These are phyloP conservation scores for Petrea volubilis DNA, from an alignment of 257 asterid genomes.

Conservation along the genomic window DNA sequence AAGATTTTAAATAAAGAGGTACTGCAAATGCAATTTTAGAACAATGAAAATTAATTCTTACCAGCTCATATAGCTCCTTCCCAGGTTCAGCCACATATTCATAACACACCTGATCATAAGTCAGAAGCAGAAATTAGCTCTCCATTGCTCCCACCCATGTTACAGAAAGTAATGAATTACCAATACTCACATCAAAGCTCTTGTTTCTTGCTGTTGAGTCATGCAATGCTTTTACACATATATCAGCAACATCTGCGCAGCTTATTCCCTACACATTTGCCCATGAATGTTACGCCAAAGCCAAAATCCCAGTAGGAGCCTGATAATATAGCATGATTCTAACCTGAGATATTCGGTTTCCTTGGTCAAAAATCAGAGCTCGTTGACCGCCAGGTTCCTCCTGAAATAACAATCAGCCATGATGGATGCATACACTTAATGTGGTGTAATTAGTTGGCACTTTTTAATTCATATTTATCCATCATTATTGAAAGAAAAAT, in stretches of 20 bases:
- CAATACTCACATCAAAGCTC: slow-evolving; percentile 87
- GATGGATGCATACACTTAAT: background rate
- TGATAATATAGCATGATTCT: slow-evolving; percentile 3
- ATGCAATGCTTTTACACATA: slow-evolving; percentile 95
- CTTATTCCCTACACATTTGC: slow-evolving; percentile 71
- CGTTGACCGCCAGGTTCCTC: slow-evolving; percentile 99
- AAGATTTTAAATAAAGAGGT: background rate
- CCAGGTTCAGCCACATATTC: slow-evolving; percentile 93
- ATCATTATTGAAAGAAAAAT: no score
- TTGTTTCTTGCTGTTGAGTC: slow-evolving; percentile 97
- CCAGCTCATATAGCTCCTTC: slow-evolving; percentile 96
- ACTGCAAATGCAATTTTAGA: background rate
- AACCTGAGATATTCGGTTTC: slow-evolving; percentile 96
- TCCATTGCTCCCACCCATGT: background rate
- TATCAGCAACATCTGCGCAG: slow-evolving; percentile 98
- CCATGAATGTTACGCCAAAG: slow-evolving; percentile 13
- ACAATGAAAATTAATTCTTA: slow-evolving; percentile 24
- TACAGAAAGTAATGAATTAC: background rate
- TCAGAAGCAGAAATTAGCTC: slow-evolving; percentile 15
- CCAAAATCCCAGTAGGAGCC: background rate
- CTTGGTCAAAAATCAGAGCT: slow-evolving; percentile 94
- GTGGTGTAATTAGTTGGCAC: no score
- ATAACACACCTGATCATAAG: slow-evolving; percentile 70
- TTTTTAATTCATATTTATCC: no score
- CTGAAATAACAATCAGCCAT: slow-evolving; percentile 37